Percentiles rank a stretch among this genome's conserved stretches.
These are phyloP conservation scores for Blastocystis sp. DNA, from an alignment of 352 stramenopile genomes.

Conservation along the genomic window DNA sequence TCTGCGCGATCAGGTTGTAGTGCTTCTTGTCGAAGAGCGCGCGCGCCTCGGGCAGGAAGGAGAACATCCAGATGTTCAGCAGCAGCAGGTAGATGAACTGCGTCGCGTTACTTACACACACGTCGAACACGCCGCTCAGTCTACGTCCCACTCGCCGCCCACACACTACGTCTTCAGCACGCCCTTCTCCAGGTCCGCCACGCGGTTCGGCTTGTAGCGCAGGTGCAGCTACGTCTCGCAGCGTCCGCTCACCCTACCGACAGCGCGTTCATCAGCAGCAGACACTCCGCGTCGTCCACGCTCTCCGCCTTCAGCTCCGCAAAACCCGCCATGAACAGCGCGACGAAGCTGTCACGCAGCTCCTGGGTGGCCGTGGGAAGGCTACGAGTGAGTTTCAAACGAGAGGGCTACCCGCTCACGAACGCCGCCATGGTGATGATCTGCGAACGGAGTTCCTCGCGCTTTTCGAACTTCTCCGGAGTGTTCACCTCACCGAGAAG, in stretches of 20 bases:
- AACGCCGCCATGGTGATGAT: conserved; percentile 7
- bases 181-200: neutral
- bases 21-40: conserved; percentile 36
- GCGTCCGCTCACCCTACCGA: neutral
- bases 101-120: conserved; percentile 40
- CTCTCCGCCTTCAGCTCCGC: neutral
- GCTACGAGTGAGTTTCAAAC: neutral
- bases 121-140: conserved; percentile 27
- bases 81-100: conserved; percentile 47
- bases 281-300: conserved; percentile 28
- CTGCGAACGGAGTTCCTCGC: neutral
- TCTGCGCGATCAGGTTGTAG: neutral
- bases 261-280: conserved; percentile 24
- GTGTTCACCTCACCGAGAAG: neutral
- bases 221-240: neutral
- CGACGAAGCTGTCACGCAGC: neutral
- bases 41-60: conserved; percentile 1
- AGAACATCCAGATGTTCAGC: conserved; percentile 51
- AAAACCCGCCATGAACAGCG: neutral
- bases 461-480: neutral
- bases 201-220: conserved; percentile 21
- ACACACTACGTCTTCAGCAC: conserved; percentile 2
- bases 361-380: neutral
- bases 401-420: neutral
- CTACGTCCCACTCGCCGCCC: neutral